Evolutionary conservation across 176 grass and related monocot genomes (phyloP).

Genomic region (Bothriochloa decipiens): DNA sequence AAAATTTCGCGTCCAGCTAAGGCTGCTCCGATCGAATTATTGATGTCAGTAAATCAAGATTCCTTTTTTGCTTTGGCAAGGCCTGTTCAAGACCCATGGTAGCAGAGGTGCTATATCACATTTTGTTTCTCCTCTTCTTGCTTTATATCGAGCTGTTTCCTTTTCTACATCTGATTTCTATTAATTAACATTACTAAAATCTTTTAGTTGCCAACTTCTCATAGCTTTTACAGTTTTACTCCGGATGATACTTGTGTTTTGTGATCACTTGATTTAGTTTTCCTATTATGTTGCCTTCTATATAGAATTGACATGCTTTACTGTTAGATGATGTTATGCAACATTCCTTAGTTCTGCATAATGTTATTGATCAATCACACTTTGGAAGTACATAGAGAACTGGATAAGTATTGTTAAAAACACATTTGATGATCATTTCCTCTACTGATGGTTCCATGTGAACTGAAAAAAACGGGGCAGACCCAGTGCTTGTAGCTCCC

Average conservation of each 20-base stretch:
- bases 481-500: too few species aligned
- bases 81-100: constrained; percentile 47
- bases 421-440: background rate
- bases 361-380: background rate
- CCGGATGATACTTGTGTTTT: background rate
- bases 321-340: background rate
- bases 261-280: background rate
- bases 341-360: background rate
- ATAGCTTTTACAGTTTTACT: background rate
- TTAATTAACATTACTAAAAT: too few species aligned
- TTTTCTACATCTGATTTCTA: constrained; percentile 12
- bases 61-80: constrained; percentile 77
- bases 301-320: background rate
- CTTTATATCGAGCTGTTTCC: background rate
- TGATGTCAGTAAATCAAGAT: constrained; percentile 70
- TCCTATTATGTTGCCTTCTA: background rate
- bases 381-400: background rate
- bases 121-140: constrained; percentile 12
- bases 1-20: constrained; percentile 65
- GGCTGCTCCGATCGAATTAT: constrained; percentile 62
- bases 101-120: constrained; percentile 39
- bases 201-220: background rate
- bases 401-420: background rate
- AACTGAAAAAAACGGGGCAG: too few species aligned
- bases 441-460: too few species aligned